A percentile compares a stretch with the other conserved stretches of the same genome.
These are phyloP conservation scores for Aureobasidium zeae DNA, from an alignment of 2,329 filamentous ascomycete species.

Conservation along the genomic window DNA sequence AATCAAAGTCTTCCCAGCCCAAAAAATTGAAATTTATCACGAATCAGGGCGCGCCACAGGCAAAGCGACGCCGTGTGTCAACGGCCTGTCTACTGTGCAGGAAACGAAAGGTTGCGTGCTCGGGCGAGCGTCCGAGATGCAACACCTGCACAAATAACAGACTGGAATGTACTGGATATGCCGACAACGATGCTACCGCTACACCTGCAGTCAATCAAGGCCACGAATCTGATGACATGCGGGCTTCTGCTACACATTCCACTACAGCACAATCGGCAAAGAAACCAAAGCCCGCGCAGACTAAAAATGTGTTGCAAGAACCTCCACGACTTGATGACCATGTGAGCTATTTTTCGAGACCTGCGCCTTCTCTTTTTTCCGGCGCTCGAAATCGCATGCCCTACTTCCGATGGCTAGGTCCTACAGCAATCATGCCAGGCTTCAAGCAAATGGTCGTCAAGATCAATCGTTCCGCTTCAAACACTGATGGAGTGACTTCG, in stretches of 20 bases:
- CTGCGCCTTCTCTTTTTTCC: conserved; percentile 22
- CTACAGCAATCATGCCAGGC: conserved; percentile 81
- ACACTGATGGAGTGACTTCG: conserved; percentile 28
- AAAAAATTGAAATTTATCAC: conserved; percentile 58
- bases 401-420: conserved; percentile 85
- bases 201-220: not conserved
- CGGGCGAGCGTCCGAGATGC: conserved; percentile 36
- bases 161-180: conserved; percentile 40
- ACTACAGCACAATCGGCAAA: not conserved
- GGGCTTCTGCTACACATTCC: not conserved
- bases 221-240: not conserved
- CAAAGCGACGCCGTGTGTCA: conserved; percentile 69
- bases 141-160: conserved; percentile 41
- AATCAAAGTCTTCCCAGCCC: conserved; percentile 14
- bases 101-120: conserved; percentile 42
- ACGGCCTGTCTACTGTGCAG: conserved; percentile 51
- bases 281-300: not conserved
- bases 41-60: conserved; percentile 70
- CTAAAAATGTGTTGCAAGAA: not conserved
- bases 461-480: conserved; percentile 47
- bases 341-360: not conserved
- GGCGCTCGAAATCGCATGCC: conserved; percentile 56
- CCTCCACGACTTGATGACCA: not conserved
- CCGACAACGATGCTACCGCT: conserved; percentile 25
- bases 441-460: conserved; percentile 89